A percentile compares a stretch with the other conserved stretches of the same genome.
Evolutionary conservation across 2,329 filamentous ascomycete species (phyloP).

Genomic region (Fusarium sp.): DNA sequence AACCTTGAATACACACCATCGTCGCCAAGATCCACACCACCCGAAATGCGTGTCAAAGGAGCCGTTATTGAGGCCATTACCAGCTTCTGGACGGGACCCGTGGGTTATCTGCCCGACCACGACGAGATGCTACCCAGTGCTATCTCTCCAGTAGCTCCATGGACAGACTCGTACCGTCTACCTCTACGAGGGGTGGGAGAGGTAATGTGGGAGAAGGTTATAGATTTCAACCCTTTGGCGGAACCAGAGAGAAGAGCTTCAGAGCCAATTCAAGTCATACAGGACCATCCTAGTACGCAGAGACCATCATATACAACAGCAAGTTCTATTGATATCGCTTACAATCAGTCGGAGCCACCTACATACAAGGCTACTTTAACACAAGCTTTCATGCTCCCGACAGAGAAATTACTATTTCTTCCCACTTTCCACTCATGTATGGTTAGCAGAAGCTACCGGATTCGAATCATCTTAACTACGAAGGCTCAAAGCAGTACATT

Average conservation of each 20-base stretch:
- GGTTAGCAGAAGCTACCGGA: constrained; percentile 6
- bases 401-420: background rate
- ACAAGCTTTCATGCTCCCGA: background rate
- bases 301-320: too few species aligned
- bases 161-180: background rate
- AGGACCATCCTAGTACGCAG: rapidly evolving
- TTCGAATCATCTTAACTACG: background rate
- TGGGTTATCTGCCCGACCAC: constrained; percentile 3
- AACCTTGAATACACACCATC: background rate
- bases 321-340: background rate
- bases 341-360: background rate
- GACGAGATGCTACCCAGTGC: background rate
- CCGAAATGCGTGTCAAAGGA: background rate
- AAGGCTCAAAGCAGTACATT: background rate
- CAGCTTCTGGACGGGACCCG: background rate
- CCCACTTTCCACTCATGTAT: constrained; percentile 13
- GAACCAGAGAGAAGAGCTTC: background rate
- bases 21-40: rapidly evolving
- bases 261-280: background rate
- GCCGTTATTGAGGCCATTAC: background rate
- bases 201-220: background rate
- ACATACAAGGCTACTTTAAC: background rate
- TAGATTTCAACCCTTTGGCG: rapidly evolving
- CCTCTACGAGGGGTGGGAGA: background rate
- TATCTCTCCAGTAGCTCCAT: background rate